Evolutionary conservation across 805 yeast genomes (phyloP).

Genomic region (Maudiozyma turicensis): DNA sequence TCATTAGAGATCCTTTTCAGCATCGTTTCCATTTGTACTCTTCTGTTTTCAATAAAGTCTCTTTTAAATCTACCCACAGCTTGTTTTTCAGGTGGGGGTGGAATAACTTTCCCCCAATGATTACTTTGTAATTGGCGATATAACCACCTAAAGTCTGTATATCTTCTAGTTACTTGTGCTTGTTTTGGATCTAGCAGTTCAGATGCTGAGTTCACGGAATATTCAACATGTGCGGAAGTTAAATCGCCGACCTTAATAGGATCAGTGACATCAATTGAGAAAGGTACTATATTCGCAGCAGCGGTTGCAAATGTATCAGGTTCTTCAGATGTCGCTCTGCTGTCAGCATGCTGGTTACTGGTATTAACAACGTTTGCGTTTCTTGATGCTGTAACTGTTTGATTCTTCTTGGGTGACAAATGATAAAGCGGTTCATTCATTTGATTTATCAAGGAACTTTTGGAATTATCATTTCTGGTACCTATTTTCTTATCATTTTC

Average conservation of each 20-base stretch:
- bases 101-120: slow-evolving; percentile 84
- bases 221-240: slow-evolving; percentile 81
- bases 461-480: slow-evolving; percentile 3
- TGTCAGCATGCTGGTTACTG: neutral
- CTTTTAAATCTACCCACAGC: slow-evolving; percentile 86
- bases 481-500: slow-evolving; percentile 22
- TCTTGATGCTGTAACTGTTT: neutral
- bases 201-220: slow-evolving; percentile 56
- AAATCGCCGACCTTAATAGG: slow-evolving; percentile 89
- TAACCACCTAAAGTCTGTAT: slow-evolving; percentile 89
- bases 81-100: slow-evolving; percentile 95
- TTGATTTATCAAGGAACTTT: slow-evolving; percentile 12
- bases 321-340: neutral
- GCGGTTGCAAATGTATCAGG: slow-evolving; percentile 3
- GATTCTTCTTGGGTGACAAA: slow-evolving; percentile 13
- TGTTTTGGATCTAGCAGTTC: slow-evolving; percentile 22
- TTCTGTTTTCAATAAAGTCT: slow-evolving; percentile 77
- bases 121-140: slow-evolving; percentile 78
- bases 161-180: slow-evolving; percentile 66
- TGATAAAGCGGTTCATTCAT: slow-evolving; percentile 20
- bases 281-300: slow-evolving; percentile 11
- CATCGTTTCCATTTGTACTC: slow-evolving; percentile 82
- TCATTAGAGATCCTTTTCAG: slow-evolving; percentile 56
- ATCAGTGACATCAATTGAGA: slow-evolving; percentile 73
- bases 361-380: slow-evolving; percentile 3